Conservation (phyloP, 2,329 filamentous ascomycete species). For the Scytalidium lignicola region DNA sequence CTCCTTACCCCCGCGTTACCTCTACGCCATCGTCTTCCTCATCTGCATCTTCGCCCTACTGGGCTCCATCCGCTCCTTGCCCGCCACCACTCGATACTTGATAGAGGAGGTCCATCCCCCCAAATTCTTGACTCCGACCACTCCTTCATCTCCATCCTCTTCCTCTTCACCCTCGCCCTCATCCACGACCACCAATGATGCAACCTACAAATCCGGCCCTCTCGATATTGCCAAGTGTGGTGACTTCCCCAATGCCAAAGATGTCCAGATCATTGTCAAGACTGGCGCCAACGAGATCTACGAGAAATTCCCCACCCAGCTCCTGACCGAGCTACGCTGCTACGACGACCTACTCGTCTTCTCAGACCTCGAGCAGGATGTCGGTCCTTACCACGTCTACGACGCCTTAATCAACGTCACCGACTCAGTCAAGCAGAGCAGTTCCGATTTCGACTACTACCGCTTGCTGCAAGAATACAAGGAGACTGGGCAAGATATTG, state of each 20-base stretch:
- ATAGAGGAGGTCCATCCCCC: not conserved
- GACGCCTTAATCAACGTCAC: constrained; percentile 43
- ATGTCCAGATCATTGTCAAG: constrained; percentile 44
- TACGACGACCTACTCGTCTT: constrained; percentile 50
- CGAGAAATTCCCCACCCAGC: constrained; percentile 46
- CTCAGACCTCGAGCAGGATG: constrained; percentile 47
- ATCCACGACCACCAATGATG: no score
- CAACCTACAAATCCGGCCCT: no score
- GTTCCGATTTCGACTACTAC: constrained; percentile 45
- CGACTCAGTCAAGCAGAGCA: constrained; percentile 36
- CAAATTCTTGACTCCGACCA: not conserved
- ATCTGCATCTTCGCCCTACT: not conserved
- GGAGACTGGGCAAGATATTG: constrained; percentile 39
- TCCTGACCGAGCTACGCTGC: constrained; percentile 48
- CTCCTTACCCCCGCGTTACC: not conserved
- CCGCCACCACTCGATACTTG: not conserved
- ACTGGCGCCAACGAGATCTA: constrained; percentile 52
- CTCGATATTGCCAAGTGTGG: not conserved
- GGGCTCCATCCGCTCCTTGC: not conserved
- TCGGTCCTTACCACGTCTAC: constrained; percentile 39
- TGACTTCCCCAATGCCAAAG: not conserved
- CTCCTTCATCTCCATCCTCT: not conserved
- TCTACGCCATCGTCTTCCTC: not conserved
- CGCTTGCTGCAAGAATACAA: constrained; percentile 38
- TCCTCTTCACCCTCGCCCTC: not conserved